Evolutionary conservation across 2,329 filamentous ascomycete species (phyloP).

Genomic region (Dothideomycetes sp.): DNA sequence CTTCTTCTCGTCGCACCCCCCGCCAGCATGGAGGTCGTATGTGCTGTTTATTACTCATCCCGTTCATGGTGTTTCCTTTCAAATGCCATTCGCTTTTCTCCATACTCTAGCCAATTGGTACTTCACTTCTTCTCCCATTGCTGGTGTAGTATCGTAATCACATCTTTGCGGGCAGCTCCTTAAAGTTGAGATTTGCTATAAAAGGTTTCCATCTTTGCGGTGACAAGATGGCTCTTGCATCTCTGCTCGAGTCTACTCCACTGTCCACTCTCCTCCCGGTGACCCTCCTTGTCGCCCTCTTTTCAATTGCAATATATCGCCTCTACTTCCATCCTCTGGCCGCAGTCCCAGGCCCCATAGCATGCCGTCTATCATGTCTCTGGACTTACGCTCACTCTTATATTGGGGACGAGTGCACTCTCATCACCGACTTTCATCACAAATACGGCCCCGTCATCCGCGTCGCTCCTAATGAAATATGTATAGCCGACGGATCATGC

Average conservation of each 20-base stretch:
- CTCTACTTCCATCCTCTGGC: conserved; percentile 24
- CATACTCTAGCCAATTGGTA: no score
- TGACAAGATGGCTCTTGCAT: not conserved
- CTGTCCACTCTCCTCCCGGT: not conserved
- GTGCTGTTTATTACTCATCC: no score
- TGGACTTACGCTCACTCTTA: conserved; percentile 20
- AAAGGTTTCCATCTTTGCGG: no score
- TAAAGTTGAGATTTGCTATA: no score
- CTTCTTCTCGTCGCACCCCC: no score
- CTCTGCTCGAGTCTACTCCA: not conserved
- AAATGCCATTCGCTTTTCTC: no score
- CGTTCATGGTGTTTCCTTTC: no score
- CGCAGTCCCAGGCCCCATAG: conserved; percentile 20
- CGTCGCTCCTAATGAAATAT: conserved; percentile 28
- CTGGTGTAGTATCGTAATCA: no score
- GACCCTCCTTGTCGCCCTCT: not conserved
- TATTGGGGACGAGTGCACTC: conserved; percentile 16
- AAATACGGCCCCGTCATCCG: conserved; percentile 28
- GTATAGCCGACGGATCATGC: conserved; percentile 34
- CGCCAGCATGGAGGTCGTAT: no score
- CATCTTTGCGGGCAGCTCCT: no score
- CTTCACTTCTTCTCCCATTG: no score
- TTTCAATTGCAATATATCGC: conserved; percentile 16
- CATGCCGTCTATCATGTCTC: conserved; percentile 17
- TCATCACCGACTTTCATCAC: conserved; percentile 18